A percentile compares a stretch with the other conserved stretches of the same genome.
These are phyloP conservation scores for Ambrosiella beaveri DNA, from an alignment of 2,329 filamentous ascomycete genomes.

Conservation along the genomic window DNA sequence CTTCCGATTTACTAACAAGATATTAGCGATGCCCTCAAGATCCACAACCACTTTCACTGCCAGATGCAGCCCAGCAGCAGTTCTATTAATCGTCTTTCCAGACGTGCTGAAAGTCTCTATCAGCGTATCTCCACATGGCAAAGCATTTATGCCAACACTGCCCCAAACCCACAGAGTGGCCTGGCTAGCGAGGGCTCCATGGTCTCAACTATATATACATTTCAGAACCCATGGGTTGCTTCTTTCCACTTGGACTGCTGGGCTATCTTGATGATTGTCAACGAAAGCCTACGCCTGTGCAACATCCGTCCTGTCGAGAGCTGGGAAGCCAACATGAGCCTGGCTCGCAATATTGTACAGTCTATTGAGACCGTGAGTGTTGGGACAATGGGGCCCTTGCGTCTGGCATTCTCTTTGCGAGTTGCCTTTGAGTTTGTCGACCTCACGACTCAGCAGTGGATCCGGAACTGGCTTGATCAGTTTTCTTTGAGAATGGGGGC, in stretches of 20 bases:
- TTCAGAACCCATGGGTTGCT: conserved; percentile 20
- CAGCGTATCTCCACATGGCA: conserved; percentile 20
- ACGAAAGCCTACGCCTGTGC: conserved; percentile 23
- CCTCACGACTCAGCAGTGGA: conserved; percentile 21
- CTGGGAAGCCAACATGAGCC: background rate
- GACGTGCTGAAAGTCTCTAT: conserved; percentile 18
- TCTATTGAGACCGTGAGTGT: conserved; percentile 23
- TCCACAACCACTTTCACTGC: conserved; percentile 19
- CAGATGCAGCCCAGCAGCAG: conserved; percentile 18
- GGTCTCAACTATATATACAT: conserved; percentile 20
- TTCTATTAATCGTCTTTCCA: conserved; percentile 16
- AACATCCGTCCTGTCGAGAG: conserved; percentile 13
- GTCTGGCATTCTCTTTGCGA: conserved; percentile 23
- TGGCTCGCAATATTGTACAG: conserved; percentile 19
- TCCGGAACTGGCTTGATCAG: conserved; percentile 18
- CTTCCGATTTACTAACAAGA: background rate
- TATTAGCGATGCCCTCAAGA: conserved; percentile 16
- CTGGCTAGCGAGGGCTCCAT: conserved; percentile 18
- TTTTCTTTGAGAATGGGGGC: conserved; percentile 22
- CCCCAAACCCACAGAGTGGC: conserved; percentile 17
- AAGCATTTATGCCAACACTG: conserved; percentile 13
- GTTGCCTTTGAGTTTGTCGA: conserved; percentile 25
- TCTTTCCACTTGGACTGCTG: conserved; percentile 23
- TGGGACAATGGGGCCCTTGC: conserved; percentile 24
- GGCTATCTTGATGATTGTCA: conserved; percentile 24